Conservation (phyloP, 2,329 filamentous ascomycete species). For the Rhinocladiella mackenziei region DNA sequence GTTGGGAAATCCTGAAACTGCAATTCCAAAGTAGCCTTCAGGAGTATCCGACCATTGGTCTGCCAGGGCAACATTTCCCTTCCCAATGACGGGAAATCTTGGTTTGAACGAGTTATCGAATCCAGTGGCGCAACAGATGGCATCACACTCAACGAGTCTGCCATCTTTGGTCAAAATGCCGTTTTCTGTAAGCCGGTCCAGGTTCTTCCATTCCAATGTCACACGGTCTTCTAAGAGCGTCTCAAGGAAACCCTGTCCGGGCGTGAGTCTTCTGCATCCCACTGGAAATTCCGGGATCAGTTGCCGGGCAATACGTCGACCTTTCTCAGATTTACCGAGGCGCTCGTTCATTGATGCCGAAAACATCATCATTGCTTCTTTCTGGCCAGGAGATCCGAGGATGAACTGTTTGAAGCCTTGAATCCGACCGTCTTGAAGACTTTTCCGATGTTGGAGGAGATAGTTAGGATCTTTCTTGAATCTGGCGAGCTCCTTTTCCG, state of each 20-base stretch:
- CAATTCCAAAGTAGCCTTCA: constrained; percentile 23
- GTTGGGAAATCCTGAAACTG: constrained; percentile 26
- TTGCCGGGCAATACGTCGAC: constrained; percentile 1
- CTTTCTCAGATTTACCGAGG: neutral
- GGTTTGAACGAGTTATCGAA: constrained; percentile 39
- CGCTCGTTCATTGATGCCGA: neutral
- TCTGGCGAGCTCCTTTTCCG: no score
- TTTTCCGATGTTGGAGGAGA: no score
- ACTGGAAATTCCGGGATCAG: constrained; percentile 1
- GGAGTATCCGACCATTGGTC: constrained; percentile 40
- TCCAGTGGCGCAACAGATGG: constrained; percentile 36
- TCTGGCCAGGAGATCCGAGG: no score
- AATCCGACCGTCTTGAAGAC: no score
- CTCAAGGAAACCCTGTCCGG: constrained; percentile 64
- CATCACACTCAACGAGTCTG: constrained; percentile 15
- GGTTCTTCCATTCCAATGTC: constrained; percentile 54
- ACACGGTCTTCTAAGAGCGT: constrained; percentile 59
- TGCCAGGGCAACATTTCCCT: constrained; percentile 38
- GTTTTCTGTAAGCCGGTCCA: constrained; percentile 54
- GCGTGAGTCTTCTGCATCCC: constrained; percentile 40
- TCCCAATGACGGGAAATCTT: constrained; percentile 40
- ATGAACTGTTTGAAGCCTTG: no score
- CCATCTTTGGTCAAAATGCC: constrained; percentile 36
- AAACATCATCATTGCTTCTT: no score
- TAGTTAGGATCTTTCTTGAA: no score